These are phyloP conservation scores for Candida insectalens DNA, from an alignment of 805 yeast genomes.

Conservation along the genomic window DNA sequence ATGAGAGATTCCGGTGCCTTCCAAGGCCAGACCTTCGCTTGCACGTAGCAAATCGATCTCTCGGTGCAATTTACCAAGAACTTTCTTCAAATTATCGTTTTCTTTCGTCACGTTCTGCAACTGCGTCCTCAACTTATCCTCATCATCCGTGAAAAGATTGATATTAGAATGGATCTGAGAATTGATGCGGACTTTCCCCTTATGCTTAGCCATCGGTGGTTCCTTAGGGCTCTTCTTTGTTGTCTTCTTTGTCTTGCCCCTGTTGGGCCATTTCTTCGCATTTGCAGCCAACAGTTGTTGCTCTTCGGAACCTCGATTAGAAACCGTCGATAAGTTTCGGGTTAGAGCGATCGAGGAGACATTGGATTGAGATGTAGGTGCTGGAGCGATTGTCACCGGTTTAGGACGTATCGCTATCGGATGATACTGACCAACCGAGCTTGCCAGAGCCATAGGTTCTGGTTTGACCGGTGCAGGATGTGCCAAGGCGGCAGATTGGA, in stretches of 20 bases:
- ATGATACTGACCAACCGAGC: conserved; percentile 10
- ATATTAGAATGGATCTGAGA: conserved; percentile 28
- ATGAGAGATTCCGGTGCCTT: too few relatives aligned
- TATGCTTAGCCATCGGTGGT: neutral
- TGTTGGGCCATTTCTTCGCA: too few relatives aligned
- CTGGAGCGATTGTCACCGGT: conserved; percentile 17
- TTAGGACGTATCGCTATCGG: conserved; percentile 24
- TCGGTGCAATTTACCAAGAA: conserved; percentile 28
- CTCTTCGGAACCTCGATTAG: conserved; percentile 15
- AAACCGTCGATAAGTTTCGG: conserved; percentile 11
- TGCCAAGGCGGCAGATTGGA: neutral
- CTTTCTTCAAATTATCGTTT: conserved; percentile 32
- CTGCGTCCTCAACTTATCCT: conserved; percentile 25
- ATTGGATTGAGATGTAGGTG: conserved; percentile 5
- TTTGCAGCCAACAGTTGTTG: conserved; percentile 45
- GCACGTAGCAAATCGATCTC: conserved; percentile 26
- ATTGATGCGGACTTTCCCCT: conserved; percentile 15
- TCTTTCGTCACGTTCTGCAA: conserved; percentile 33
- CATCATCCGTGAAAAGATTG: conserved; percentile 22
- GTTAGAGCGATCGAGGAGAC: conserved; percentile 1
- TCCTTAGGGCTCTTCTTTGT: conserved; percentile 7
- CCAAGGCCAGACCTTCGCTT: neutral
- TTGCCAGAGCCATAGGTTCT: neutral
- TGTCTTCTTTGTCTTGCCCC: conserved; percentile 17
- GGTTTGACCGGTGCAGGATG: neutral